A percentile compares a stretch with the other conserved stretches of the same genome.
These are phyloP conservation scores for Neurospora sp. DNA, from an alignment of 2,329 filamentous ascomycete genomes.

Conservation along the genomic window DNA sequence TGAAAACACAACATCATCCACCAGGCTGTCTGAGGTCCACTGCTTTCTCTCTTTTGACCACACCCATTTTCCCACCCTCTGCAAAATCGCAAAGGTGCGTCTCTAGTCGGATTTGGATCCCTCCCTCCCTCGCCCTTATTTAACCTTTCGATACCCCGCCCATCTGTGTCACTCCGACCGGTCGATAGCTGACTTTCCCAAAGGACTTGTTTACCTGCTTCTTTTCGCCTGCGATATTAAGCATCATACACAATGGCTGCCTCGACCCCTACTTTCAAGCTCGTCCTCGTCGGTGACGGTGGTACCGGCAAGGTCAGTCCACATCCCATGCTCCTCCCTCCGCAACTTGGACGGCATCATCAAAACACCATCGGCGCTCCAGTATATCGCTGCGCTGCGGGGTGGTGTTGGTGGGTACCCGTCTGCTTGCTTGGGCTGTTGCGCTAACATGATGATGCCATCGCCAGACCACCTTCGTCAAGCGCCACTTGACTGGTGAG, in stretches of 20 bases:
- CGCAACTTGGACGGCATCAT: slow-evolving; percentile 3
- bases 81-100: slow-evolving; percentile 14
- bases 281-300: slow-evolving; percentile 98
- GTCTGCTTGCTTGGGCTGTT: slow-evolving; percentile 4
- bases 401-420: slow-evolving; percentile 7
- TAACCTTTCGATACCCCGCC: neutral
- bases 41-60: slow-evolving; percentile 17
- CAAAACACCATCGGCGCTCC: slow-evolving; percentile 4
- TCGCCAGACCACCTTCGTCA: slow-evolving; percentile 93
- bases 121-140: neutral
- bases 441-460: slow-evolving; percentile 14
- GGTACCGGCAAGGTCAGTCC: slow-evolving; percentile 92
- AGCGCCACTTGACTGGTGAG: slow-evolving; percentile 98
- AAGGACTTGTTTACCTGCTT: slow-evolving; percentile 33
- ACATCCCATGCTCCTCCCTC: slow-evolving; percentile 10
- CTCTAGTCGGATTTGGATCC: neutral
- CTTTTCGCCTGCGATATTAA: slow-evolving; percentile 16
- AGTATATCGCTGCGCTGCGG: slow-evolving; percentile 9
- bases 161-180: neutral
- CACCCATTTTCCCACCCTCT: slow-evolving; percentile 8
- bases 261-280: slow-evolving; percentile 84
- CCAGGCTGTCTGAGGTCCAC: slow-evolving; percentile 13
- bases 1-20: slow-evolving; percentile 19
- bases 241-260: slow-evolving; percentile 53
- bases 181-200: slow-evolving; percentile 3